Base-by-base conservation (phyloP, 768 basidiomycete genomes). In the Roridomyces roridus region DNA sequence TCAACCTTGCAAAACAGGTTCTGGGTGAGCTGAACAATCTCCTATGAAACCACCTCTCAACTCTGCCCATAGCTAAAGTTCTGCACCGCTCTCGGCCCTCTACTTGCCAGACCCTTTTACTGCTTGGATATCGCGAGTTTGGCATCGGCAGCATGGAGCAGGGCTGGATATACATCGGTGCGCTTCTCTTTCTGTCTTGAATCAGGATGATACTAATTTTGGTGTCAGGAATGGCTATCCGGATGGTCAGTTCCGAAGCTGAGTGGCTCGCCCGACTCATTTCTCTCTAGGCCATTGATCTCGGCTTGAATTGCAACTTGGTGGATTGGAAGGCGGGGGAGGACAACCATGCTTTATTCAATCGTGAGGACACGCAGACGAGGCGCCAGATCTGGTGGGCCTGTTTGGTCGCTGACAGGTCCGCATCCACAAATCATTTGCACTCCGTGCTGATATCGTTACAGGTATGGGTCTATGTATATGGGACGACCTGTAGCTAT, bases 131-230 rank as follows among this genome's bases (percentile, higher is more conserved):
- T 68, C 83, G 92, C 6, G 92, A 95, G 74, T 89, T 94, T 67
- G 94, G 94, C 14, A 87, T 92, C 31, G 92, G 91, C 65, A 79
- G 74, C 14, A 92, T 92, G 88, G 88, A 91, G 57, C 87, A 91
- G 67, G 91, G 89, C 1, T 96, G 94, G 94, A 78, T 92, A 43
- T 91, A 88, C 65, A 85, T 88, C 60, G 90, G 90, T 87, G 34
- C 55, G 53, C 42, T 23, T 8, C 48, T 46, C 47, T 46, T 55
- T 55, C 15, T n/a, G 47, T 34, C 55, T 21, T 51, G 25, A 28
- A 6, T 17, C 44, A 18, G 48, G 11, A 34, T 37, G 35, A 44
- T 42, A 49, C 50, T 67, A 23, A 57, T 25, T 34, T n/a, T 37
- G 21, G 28, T 43, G 20, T 11, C 63, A 80, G 87, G 87, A 34